Conservation (phyloP, 2,329 filamentous ascomycete genomes). For the Botryosphaeria dothidea region DNA sequence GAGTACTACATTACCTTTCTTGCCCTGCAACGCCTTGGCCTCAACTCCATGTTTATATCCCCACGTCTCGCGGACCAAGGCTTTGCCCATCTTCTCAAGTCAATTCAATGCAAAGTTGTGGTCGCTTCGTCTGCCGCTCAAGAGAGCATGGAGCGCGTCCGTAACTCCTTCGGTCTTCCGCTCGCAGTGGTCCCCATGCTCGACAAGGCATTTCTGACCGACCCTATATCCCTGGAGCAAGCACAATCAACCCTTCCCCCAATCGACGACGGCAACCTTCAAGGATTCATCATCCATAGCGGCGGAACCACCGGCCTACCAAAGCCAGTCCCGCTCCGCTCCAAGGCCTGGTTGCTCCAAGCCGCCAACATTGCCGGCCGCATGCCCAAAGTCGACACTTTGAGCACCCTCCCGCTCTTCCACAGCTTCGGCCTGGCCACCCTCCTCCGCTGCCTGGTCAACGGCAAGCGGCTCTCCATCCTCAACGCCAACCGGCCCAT, state of each 20-base stretch:
- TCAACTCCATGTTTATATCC: slow-evolving; percentile 56
- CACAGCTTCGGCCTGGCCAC: slow-evolving; percentile 17
- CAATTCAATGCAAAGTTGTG: neutral
- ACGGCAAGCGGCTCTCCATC: neutral
- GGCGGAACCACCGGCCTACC: slow-evolving; percentile 63
- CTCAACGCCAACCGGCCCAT: slow-evolving; percentile 6
- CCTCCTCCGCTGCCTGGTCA: neutral
- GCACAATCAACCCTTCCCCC: neutral
- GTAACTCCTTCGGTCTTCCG: neutral
- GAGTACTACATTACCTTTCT: slow-evolving; percentile 46
- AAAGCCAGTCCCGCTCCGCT: slow-evolving; percentile 38
- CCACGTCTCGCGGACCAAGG: slow-evolving; percentile 47
- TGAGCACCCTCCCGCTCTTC: slow-evolving; percentile 12
- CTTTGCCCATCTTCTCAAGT: slow-evolving; percentile 5
- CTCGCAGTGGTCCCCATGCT: neutral
- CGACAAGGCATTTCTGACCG: neutral
- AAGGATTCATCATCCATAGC: slow-evolving; percentile 37
- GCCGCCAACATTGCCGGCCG: slow-evolving; percentile 8
- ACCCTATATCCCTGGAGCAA: neutral
- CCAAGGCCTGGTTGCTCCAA: neutral
- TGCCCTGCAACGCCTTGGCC: slow-evolving; percentile 57
- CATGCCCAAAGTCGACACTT: slow-evolving; percentile 1
- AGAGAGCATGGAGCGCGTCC: neutral
- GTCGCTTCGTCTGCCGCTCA: neutral
- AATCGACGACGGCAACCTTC: neutral